Percentiles rank a stretch among this genome's conserved stretches.
Conservation (phyloP, 2,329 filamentous ascomycete species). For the Lachnellula willkommii region DNA sequence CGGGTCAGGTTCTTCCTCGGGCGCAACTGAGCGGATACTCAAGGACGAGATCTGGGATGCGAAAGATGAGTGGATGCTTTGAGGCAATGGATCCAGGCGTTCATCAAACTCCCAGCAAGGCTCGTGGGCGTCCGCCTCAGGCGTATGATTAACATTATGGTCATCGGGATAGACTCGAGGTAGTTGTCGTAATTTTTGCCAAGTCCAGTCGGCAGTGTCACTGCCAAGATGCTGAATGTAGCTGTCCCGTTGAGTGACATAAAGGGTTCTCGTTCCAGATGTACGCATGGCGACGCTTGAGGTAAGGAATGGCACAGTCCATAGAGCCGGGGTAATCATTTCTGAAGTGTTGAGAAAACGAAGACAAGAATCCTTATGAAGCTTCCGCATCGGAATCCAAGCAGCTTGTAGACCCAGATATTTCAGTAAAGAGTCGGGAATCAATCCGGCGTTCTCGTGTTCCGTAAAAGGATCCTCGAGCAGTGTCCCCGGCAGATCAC, state of each 20-base stretch:
- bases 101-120: conserved; percentile 64
- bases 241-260: conserved; percentile 68
- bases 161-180: conserved; percentile 50
- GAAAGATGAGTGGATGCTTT: conserved; percentile 37
- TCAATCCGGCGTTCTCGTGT: conserved; percentile 11
- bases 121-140: conserved; percentile 58
- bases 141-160: conserved; percentile 42
- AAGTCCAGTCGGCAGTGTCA: conserved; percentile 55
- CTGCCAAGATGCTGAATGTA: conserved; percentile 58
- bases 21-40: conserved; percentile 30
- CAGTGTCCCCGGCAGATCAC: conserved; percentile 43
- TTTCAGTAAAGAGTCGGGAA: conserved; percentile 18
- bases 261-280: conserved; percentile 58
- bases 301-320: conserved; percentile 65
- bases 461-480: conserved; percentile 20
- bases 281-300: conserved; percentile 70
- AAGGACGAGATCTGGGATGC: neutral
- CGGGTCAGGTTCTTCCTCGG: conserved; percentile 23
- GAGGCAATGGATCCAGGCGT: conserved; percentile 49
- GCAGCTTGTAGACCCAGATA: conserved; percentile 54
- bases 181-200: conserved; percentile 62
- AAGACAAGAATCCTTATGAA: conserved; percentile 67
- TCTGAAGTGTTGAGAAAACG: conserved; percentile 66
- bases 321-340: conserved; percentile 66
- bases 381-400: conserved; percentile 72